Conservation (phyloP, 78 protist genomes). For the Dictyostelium discoideum region dicty_2.7 NC_007091.3:1378001-1378500, state of each 20-base stretch:
- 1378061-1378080: constrained; percentile 18
- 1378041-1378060: constrained; percentile 27
- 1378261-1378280: constrained; percentile 10
- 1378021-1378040: background rate
- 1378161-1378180: constrained; percentile 50
- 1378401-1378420: constrained; percentile 29
- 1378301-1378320: constrained; percentile 39
- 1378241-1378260: background rate
- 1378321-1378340: constrained; percentile 25
- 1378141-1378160: constrained; percentile 21
- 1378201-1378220: background rate
- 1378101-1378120: constrained; percentile 31
- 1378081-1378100: constrained; percentile 17
- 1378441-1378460: background rate
- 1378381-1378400: constrained; percentile 29
- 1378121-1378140: constrained; percentile 19
- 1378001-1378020: background rate
- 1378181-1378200: background rate
- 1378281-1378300: constrained; percentile 54
- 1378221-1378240: background rate
- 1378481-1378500: background rate
- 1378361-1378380: constrained; percentile 19
- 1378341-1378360: constrained; percentile 53
- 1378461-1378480: background rate
- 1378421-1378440: constrained; percentile 22